Evolutionary conservation across 495 filamentous ascomycete genomes (phyloP).

Genomic region (Penicillium bovifimosum): DNA sequence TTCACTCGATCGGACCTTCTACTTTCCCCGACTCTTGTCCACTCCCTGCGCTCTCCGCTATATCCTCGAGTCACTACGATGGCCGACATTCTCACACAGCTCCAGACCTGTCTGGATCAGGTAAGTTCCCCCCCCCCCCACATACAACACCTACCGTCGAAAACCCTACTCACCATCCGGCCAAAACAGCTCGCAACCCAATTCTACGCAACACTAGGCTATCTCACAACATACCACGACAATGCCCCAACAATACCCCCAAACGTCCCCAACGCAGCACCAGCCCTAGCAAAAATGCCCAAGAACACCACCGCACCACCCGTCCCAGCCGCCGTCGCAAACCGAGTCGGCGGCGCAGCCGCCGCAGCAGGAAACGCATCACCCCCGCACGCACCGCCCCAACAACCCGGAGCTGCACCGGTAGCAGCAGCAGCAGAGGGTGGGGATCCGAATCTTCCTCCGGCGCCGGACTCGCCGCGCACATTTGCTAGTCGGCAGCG

Average conservation of each 20-base stretch:
- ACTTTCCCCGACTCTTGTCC: not conserved
- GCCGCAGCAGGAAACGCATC: slow-evolving; percentile 23
- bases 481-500: slow-evolving; percentile 64
- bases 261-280: slow-evolving; percentile 49
- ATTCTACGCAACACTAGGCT: slow-evolving; percentile 82
- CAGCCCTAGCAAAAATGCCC: slow-evolving; percentile 37
- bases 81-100: slow-evolving; percentile 87
- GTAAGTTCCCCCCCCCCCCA: slow-evolving; percentile 46
- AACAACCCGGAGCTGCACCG: slow-evolving; percentile 17
- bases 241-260: slow-evolving; percentile 59
- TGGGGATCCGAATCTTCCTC: slow-evolving; percentile 30
- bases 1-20: not conserved
- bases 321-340: slow-evolving; percentile 34
- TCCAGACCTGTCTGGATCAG: slow-evolving; percentile 92
- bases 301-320: slow-evolving; percentile 39
- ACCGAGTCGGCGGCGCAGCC: slow-evolving; percentile 16
- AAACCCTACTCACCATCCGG: slow-evolving; percentile 5
- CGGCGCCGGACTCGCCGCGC: slow-evolving; percentile 54
- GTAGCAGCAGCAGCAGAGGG: slow-evolving; percentile 12
- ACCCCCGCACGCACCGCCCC: slow-evolving; percentile 21
- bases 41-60: not conserved
- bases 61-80: slow-evolving; percentile 41
- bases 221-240: slow-evolving; percentile 76
- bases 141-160: not conserved
- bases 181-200: slow-evolving; percentile 69